Evolutionary conservation across 352 stramenopile species (phyloP), one percentile per base, ranked within the genome.

Genomic region (Globisporangium camurandrum): DNA sequence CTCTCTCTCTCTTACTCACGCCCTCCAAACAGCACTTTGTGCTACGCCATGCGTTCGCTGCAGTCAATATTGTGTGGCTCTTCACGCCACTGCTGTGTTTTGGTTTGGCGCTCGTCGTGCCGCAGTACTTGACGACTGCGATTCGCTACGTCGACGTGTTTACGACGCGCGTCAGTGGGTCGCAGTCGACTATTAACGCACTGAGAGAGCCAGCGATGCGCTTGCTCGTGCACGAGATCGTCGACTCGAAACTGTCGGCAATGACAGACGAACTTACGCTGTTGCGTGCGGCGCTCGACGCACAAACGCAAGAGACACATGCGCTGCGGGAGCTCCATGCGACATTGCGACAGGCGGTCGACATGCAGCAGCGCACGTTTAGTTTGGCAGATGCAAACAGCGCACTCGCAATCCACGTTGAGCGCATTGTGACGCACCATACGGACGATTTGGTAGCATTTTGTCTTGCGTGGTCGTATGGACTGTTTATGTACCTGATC

Each of bases 81-180:
- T 59, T 90, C 4, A 64, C 75, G 14, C 78, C 78, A 14, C 56
- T 90, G 3, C 80, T 64, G 30, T 90, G 78, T 46, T 90, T 87
- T 46, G 49, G 73, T 5, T 64, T 90, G 49, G 78, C 78, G 17
- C 79, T 90, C 52, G 61, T 75, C 11, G 78, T 84, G 2, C 78
- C 78, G 7, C 71, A 84, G 42, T 86, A 90, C 48, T 52, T 90
- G 31, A 84, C 71, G 27, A 74, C 58, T 0, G 73, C 69, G 2
- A 84, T 88, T 33, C 69, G 75, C 17, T 90, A 87, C 51, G 78
- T 84, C 17, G 75, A 88, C 40, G 59, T 77, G 8, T 51, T 88
- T 31, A 83, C 72, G 17, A 69, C 63, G 2, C 75, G 69, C 17
- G 62, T 64, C 2, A 65, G 62, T 24, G 66, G 68, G 0, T 54